Conservation (phyloP, 805 yeast species). For the Saccharomycopsis sp. region DNA sequence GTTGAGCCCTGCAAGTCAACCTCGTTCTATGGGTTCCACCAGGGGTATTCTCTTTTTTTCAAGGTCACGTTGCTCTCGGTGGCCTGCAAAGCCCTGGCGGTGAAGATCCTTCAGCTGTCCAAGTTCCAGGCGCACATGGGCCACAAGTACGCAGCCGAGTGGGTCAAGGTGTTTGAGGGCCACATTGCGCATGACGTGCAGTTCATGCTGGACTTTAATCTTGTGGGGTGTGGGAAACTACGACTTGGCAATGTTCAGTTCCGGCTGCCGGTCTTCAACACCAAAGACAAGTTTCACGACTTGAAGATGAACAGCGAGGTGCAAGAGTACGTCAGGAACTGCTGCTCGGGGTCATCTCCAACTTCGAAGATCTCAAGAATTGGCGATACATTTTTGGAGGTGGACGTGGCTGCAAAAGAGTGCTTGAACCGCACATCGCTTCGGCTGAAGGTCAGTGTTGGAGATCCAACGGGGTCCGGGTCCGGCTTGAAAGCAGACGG, state of each 20-base stretch:
- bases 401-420: constrained; percentile 62
- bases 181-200: constrained; percentile 75
- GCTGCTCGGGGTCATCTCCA: background rate
- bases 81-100: constrained; percentile 42
- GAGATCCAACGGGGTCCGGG: no score
- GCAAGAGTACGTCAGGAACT: constrained; percentile 17
- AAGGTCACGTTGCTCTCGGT: constrained; percentile 67
- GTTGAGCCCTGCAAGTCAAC: constrained; percentile 60
- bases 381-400: constrained; percentile 57
- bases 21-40: constrained; percentile 78
- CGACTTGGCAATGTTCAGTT: constrained; percentile 37
- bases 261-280: constrained; percentile 43
- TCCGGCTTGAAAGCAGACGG: no score
- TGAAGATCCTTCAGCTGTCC: constrained; percentile 35
- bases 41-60: constrained; percentile 53
- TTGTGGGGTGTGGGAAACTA: constrained; percentile 81
- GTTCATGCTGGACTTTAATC: constrained; percentile 72
- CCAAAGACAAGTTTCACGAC: constrained; percentile 12
- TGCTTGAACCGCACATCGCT: constrained; percentile 37
- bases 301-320: constrained; percentile 20
- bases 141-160: constrained; percentile 10
- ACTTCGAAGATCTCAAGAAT: constrained; percentile 35
- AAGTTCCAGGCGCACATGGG: constrained; percentile 21
- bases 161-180: constrained; percentile 54
- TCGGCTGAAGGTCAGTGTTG: no score